Conservation (phyloP, 2,329 filamentous ascomycete species). For the Penicillium sp. region DNA sequence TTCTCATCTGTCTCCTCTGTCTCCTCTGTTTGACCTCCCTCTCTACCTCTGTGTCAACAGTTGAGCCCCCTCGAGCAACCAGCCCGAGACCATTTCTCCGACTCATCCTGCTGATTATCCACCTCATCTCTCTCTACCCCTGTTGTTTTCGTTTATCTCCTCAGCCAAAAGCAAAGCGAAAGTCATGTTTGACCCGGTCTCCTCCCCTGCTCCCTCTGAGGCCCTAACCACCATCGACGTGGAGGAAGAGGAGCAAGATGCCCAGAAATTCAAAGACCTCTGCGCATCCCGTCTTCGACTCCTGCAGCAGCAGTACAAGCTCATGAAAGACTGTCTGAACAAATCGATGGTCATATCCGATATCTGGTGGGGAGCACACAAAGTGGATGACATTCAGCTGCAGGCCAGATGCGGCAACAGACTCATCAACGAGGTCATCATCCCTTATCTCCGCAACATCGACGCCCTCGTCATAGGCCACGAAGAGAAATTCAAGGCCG, state of each 20-base stretch:
- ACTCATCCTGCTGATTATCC: neutral
- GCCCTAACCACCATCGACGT: neutral
- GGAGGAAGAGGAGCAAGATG: neutral
- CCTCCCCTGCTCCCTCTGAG: neutral
- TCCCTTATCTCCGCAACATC: neutral
- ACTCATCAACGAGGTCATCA: neutral
- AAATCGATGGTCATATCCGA: neutral
- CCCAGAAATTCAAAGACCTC: neutral
- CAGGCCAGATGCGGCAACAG: neutral
- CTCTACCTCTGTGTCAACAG: neutral
- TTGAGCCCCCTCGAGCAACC: neutral
- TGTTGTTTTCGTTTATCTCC: too few species aligned
- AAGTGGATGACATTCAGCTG: neutral
- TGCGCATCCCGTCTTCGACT: neutral
- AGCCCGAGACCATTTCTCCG: neutral
- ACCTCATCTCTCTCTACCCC: neutral
- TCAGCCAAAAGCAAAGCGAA: neutral
- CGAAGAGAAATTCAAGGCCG: neutral
- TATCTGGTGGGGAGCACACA: constrained; percentile 3
- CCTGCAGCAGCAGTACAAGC: neutral
- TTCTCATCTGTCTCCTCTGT: too few species aligned
- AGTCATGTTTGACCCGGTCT: neutral
- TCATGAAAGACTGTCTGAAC: neutral
- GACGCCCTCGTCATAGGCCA: neutral
- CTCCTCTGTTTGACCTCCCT: neutral